Base-by-base conservation (phyloP, 495 filamentous ascomycete species). In the Penicillium cataractarum region DNA sequence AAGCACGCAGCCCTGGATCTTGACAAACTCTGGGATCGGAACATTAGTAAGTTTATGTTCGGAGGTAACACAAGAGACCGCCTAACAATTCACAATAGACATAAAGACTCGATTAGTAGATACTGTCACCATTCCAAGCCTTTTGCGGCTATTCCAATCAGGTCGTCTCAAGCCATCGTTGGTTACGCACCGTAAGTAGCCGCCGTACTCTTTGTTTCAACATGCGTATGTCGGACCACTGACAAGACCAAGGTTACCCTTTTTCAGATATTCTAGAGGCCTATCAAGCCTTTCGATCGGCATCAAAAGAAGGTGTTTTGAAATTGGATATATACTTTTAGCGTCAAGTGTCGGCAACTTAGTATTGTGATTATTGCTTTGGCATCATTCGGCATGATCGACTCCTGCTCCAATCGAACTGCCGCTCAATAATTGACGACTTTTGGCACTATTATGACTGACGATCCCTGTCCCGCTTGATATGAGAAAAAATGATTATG, bases 21-120 rank as follows among this genome's bases (percentile, higher is more conserved):
- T 35, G 70, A 78, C 21, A 70, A 71, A 32, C 60, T 82, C 37
- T 76, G 77, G 73, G 60, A 71, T 52, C 72, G 75, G 53, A 83
- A 82, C 60, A 77, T 82, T 29, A 67, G 70, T 74, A 52, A 44
- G 63, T 66, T 2, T 40, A 24, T n/a, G n/a, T n/a, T n/a, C 17
- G 4, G 37, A 40, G 17, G 37, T 17, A 40, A 17, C 37, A 40
- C 15, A 17, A 40, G 37, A 40, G 3, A 50, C 19, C 26, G 29
- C 49, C 6, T 31, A 32, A n/a, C 35, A 17, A 1, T 46, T 24
- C 33, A 26, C 24, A 7, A 8, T 17, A 61, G 59, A 48, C 27
- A 24, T 61, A 9, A 44, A 33, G 15, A 61, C 59, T 13, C 50
- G 59, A 15, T 48, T 61, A 2, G 40, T 61, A 40, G 59, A 61